Percentiles rank a stretch among this genome's conserved stretches.
These are phyloP conservation scores for Wickerhamiella azymoides DNA, from an alignment of 805 yeast genomes.

Conservation along the genomic window DNA sequence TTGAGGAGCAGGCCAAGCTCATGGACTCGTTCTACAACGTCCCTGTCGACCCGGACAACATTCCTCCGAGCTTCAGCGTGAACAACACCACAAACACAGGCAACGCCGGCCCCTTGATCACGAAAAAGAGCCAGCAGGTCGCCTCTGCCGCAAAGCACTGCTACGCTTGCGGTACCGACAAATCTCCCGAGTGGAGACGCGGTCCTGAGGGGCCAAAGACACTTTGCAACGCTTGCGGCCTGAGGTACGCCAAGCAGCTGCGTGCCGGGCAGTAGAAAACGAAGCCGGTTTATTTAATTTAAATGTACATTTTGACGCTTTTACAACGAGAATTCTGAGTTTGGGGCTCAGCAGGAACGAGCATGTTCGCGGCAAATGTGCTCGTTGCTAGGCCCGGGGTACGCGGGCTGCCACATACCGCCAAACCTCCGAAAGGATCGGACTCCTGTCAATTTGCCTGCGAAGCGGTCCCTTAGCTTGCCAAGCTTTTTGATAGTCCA, in stretches of 20 bases:
- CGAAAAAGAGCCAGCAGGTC: neutral
- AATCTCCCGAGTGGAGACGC: constrained; percentile 87
- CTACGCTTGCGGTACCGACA: constrained; percentile 55
- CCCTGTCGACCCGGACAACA: constrained; percentile 5
- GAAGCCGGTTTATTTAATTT: neutral
- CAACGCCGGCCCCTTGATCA: constrained; percentile 1
- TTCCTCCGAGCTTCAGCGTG: constrained; percentile 4
- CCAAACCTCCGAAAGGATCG: too few species aligned
- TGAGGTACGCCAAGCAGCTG: constrained; percentile 33
- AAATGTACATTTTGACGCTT: neutral
- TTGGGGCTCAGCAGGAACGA: too few species aligned
- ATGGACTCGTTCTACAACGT: constrained; percentile 4
- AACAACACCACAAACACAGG: constrained; percentile 7
- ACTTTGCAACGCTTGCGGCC: constrained; percentile 85
- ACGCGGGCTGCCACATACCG: too few species aligned
- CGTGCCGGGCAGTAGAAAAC: constrained; percentile 10
- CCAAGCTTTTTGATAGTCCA: too few species aligned
- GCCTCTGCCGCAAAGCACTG: constrained; percentile 25
- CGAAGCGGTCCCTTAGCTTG: too few species aligned
- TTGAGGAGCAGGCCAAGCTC: neutral
- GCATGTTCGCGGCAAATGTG: too few species aligned
- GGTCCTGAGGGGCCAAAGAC: constrained; percentile 79
- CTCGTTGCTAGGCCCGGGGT: too few species aligned
- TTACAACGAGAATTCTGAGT: too few species aligned
- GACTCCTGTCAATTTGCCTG: too few species aligned